Evolutionary conservation across 2,329 filamentous ascomycete species (phyloP).

Genomic region (Cladosporium velox): DNA sequence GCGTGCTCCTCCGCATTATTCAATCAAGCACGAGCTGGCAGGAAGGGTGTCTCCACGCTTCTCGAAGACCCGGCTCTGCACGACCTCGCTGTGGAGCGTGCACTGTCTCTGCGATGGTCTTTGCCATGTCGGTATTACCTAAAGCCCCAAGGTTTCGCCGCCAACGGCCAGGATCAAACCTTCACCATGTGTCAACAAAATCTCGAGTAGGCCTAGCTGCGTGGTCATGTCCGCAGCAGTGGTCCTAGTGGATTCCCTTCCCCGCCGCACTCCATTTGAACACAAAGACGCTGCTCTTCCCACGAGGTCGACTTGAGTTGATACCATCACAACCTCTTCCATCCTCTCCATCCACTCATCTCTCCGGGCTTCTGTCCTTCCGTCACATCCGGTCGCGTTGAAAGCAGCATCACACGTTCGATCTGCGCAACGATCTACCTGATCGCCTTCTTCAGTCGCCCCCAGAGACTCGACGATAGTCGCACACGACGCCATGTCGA

Average conservation of each 20-base stretch:
- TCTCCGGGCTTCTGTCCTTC: background rate
- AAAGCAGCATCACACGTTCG: background rate
- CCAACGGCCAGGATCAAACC: slow-evolving; percentile 6
- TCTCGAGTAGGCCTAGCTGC: slow-evolving; percentile 15
- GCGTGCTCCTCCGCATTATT: slow-evolving; percentile 7
- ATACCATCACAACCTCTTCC: background rate
- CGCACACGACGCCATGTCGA: slow-evolving; percentile 13
- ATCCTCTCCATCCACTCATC: background rate
- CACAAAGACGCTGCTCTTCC: background rate
- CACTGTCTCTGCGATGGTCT: slow-evolving; percentile 16
- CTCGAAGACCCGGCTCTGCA: slow-evolving; percentile 6
- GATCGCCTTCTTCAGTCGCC: background rate
- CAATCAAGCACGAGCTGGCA: slow-evolving; percentile 1
- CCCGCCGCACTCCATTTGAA: slow-evolving; percentile 20
- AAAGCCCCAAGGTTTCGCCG: slow-evolving; percentile 19
- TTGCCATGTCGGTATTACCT: slow-evolving; percentile 14
- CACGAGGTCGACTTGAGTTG: background rate
- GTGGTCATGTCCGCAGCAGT: slow-evolving; percentile 12
- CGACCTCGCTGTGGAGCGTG: slow-evolving; percentile 3
- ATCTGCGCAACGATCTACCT: background rate
- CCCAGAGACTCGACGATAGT: background rate
- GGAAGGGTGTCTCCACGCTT: slow-evolving; percentile 14
- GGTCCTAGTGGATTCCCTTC: slow-evolving; percentile 2
- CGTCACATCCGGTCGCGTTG: background rate
- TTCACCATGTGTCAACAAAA: slow-evolving; percentile 18